phyloP scores from a whole-genome alignment of 2,329 filamentous ascomycete genomes.

The Ascochyta pisi region DNA sequence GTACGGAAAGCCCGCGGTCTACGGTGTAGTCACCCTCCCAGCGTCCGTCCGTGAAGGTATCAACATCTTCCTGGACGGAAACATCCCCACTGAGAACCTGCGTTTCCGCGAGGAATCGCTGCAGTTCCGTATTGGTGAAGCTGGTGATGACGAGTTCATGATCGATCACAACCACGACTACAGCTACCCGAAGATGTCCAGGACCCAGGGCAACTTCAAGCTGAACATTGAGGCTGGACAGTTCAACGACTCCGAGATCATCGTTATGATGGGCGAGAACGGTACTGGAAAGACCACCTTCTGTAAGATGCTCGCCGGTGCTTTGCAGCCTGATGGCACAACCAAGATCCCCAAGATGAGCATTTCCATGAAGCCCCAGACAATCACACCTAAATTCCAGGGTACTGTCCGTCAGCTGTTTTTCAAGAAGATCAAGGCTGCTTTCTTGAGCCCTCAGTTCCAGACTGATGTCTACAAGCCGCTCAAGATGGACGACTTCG shows the following conservation, averaged over 20 bases:
- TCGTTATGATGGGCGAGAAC: slow-evolving; percentile 99
- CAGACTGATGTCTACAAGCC: slow-evolving; percentile 99
- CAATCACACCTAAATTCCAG: slow-evolving; percentile 97
- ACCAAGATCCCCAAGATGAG: slow-evolving; percentile 87
- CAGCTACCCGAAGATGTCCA: slow-evolving; percentile 87
- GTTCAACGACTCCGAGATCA: slow-evolving; percentile 97
- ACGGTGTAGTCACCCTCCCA: slow-evolving; percentile 96
- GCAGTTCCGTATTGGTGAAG: slow-evolving; percentile 92
- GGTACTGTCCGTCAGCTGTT: slow-evolving; percentile 97
- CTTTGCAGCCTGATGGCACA: slow-evolving; percentile 84
- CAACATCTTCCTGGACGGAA: slow-evolving; percentile 98
- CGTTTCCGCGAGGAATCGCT: slow-evolving; percentile 97
- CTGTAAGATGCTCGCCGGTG: slow-evolving; percentile 93
- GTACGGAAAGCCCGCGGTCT: slow-evolving; percentile 93
- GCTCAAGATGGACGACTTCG: slow-evolving; percentile 98
- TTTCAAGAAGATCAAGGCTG: slow-evolving; percentile 99
- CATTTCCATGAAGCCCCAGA: slow-evolving; percentile 99
- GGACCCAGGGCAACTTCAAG: slow-evolving; percentile 88
- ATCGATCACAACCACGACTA: slow-evolving; percentile 86
- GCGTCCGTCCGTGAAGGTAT: slow-evolving; percentile 97
- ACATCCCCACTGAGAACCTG: slow-evolving; percentile 97
- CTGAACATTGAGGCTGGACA: slow-evolving; percentile 80
- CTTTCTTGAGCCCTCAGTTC: slow-evolving; percentile 96
- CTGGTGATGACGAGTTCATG: slow-evolving; percentile 87
- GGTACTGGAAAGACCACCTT: slow-evolving; percentile 99